A percentile compares a stretch with the other conserved stretches of the same genome.
Evolutionary conservation across 441 rosid species (phyloP).

Genomic region (Gossypium gossypioides): DNA sequence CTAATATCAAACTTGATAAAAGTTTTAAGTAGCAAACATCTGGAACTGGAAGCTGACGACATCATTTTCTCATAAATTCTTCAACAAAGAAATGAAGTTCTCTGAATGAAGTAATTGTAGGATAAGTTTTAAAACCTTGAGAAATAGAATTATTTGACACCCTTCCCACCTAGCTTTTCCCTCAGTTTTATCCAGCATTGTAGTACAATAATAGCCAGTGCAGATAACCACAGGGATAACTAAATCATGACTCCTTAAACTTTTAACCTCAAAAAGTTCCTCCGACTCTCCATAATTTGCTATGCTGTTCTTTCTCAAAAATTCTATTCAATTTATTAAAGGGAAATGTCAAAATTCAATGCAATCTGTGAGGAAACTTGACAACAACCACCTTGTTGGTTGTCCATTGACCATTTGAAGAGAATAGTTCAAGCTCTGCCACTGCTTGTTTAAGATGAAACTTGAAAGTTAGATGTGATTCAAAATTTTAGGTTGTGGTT

Average conservation of each 20-base stretch:
- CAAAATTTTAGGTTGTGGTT: background rate
- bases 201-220: background rate
- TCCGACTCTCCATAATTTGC: background rate
- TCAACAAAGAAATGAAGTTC: background rate
- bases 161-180: background rate
- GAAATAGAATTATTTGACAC: background rate
- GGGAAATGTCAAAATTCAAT: background rate
- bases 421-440: background rate
- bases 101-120: background rate
- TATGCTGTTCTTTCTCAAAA: background rate
- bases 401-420: background rate
- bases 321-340: background rate
- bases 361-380: background rate
- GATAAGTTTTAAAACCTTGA: background rate
- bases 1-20: conserved; percentile 16
- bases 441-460: background rate
- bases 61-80: background rate
- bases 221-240: background rate
- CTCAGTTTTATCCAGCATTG: background rate
- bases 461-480: background rate
- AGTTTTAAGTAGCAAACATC: background rate
- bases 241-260: background rate
- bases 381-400: background rate
- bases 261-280: background rate
- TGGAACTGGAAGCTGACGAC: background rate